Conservation (phyloP, 2,329 filamentous ascomycete species). For the Graphilbum sp. region DNA sequence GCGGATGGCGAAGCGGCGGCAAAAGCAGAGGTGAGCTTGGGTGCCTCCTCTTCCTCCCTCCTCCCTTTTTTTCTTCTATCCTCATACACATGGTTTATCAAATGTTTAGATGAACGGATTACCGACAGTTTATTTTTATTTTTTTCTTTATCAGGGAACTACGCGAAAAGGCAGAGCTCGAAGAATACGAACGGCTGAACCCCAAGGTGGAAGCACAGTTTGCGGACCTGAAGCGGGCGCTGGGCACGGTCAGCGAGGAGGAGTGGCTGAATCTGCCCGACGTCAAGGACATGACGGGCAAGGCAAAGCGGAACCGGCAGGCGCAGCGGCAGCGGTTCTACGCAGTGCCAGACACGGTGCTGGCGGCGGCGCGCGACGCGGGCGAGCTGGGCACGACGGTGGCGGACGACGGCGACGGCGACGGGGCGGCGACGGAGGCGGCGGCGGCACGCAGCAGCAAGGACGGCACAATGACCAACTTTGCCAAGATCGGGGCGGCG, state of each 20-base stretch:
- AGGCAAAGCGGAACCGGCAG: constrained; percentile 73
- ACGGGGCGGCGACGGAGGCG: not conserved
- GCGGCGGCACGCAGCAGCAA: constrained; percentile 16
- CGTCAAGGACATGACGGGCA: constrained; percentile 90
- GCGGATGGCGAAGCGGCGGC: constrained; percentile 84
- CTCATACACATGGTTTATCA: too few relatives aligned
- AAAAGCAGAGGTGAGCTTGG: constrained; percentile 54
- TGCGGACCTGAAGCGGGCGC: constrained; percentile 80
- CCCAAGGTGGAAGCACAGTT: constrained; percentile 98
- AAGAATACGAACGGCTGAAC: constrained; percentile 94
- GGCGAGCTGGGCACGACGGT: constrained; percentile 77
- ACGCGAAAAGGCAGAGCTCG: constrained; percentile 76
- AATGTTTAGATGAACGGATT: too few relatives aligned
- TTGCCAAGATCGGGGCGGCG: constrained; percentile 90
- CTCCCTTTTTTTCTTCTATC: constrained; percentile 6
- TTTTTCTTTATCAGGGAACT: constrained; percentile 50
- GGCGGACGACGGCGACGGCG: constrained; percentile 47
- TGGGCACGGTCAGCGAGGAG: constrained; percentile 79
- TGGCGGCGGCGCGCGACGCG: constrained; percentile 69
- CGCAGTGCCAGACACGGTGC: constrained; percentile 88
- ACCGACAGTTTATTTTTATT: not conserved
- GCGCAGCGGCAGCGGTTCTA: constrained; percentile 77
- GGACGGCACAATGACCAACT: constrained; percentile 93
- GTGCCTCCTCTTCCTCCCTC: not conserved
- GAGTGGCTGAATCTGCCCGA: constrained; percentile 95